phyloP scores from a whole-genome alignment of 1,139 yeast species.

The Wickerhamomyces sp. region DNA sequence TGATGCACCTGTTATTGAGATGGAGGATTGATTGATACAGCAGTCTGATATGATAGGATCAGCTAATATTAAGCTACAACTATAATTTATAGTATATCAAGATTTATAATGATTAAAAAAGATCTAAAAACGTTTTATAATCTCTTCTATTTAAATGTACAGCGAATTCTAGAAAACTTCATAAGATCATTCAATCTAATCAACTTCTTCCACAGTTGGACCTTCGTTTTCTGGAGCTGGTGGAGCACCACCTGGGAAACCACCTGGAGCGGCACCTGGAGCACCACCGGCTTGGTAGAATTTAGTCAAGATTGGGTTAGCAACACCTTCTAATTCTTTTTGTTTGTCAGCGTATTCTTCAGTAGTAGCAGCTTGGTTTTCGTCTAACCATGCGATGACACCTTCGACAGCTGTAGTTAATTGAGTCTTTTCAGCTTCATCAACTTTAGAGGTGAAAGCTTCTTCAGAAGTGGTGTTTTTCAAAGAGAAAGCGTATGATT shows the following conservation, averaged over 20 bases:
- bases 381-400: constrained; percentile 84
- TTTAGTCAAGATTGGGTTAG: constrained; percentile 92
- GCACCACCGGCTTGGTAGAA: constrained; percentile 78
- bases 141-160: constrained; percentile 1
- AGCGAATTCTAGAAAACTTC: background rate
- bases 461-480: constrained; percentile 81
- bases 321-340: constrained; percentile 90
- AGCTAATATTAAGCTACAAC: no score
- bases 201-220: constrained; percentile 94
- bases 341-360: constrained; percentile 87
- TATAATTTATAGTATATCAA: no score
- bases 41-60: no score
- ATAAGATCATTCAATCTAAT: constrained; percentile 39
- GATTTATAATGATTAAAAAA: background rate
- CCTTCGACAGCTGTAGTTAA: constrained; percentile 83
- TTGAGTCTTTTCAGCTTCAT: constrained; percentile 71
- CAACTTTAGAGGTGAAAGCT: constrained; percentile 77
- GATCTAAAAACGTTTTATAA: background rate
- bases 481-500: constrained; percentile 86
- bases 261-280: constrained; percentile 60
- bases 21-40: constrained; percentile 10
- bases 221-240: constrained; percentile 72
- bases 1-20: constrained; percentile 11
- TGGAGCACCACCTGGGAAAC: constrained; percentile 64
- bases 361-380: constrained; percentile 80